Conservation (phyloP, 768 basidiomycete species). For the Tylopilus sp. region DNA sequence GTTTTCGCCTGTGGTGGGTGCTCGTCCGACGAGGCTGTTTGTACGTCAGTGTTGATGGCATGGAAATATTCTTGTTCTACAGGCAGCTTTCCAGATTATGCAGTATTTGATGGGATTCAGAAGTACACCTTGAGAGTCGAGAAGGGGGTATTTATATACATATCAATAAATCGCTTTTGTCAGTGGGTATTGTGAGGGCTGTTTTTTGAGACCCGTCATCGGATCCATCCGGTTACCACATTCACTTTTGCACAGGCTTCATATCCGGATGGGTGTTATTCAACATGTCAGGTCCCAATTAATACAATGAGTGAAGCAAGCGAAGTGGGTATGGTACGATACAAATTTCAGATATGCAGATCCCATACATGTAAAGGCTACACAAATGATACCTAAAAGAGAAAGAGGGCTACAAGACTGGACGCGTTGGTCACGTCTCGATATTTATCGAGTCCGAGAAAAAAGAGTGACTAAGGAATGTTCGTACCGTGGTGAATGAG, state of each 20-base stretch:
- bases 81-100: constrained; percentile 72
- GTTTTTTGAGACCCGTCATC: no score
- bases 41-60: no score
- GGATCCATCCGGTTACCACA: no score
- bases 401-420: background rate
- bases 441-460: background rate
- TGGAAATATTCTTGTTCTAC: background rate
- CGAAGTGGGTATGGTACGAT: background rate
- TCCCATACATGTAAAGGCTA: background rate
- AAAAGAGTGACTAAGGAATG: background rate
- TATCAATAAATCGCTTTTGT: no score
- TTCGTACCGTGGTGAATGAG: background rate
- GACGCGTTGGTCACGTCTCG: background rate
- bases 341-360: background rate
- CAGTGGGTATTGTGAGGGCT: no score
- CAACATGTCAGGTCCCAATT: background rate
- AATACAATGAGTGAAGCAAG: background rate
- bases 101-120: constrained; percentile 65
- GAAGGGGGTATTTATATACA: no score
- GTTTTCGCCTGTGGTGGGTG: constrained; percentile 54
- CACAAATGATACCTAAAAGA: background rate
- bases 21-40: no score
- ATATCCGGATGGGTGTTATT: no score
- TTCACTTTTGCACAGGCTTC: no score
- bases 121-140: constrained; percentile 32